A percentile compares a stretch with the other conserved stretches of the same genome.
These are phyloP conservation scores for Ammopiptanthus mongolicus DNA, from an alignment of 306 rosid species.

Conservation along the genomic window DNA sequence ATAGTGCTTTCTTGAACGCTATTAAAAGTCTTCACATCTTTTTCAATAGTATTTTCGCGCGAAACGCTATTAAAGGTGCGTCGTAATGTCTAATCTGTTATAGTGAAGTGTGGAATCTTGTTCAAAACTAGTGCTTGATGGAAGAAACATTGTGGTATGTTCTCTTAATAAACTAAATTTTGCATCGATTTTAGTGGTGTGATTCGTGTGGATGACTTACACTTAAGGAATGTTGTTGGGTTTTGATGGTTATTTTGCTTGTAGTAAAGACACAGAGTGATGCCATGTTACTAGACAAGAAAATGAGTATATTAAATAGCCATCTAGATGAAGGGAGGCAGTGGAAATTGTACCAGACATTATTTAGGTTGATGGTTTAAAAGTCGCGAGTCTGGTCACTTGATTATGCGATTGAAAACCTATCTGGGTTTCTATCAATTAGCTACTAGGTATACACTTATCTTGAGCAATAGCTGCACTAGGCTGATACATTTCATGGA, in stretches of 20 bases:
- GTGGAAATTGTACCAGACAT: neutral
- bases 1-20: no score
- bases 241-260: neutral
- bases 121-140: slow-evolving; percentile 42
- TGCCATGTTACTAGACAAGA: neutral
- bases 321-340: neutral
- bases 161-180: neutral
- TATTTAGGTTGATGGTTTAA: neutral
- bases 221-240: neutral
- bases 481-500: no score
- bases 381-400: neutral
- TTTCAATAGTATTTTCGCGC: no score
- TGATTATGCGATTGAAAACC: no score
- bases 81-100: no score
- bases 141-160: slow-evolving; percentile 39
- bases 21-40: no score
- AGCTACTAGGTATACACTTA: no score
- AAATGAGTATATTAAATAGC: neutral
- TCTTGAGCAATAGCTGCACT: no score
- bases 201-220: no score
- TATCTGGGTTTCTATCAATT: no score
- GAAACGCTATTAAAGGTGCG: no score
- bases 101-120: slow-evolving; percentile 33
- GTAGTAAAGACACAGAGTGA: neutral
- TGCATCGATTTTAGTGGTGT: no score